Conservation (phyloP, 225 moss, liverwort and hornwort genomes). For the Polytrichum commune region DNA sequence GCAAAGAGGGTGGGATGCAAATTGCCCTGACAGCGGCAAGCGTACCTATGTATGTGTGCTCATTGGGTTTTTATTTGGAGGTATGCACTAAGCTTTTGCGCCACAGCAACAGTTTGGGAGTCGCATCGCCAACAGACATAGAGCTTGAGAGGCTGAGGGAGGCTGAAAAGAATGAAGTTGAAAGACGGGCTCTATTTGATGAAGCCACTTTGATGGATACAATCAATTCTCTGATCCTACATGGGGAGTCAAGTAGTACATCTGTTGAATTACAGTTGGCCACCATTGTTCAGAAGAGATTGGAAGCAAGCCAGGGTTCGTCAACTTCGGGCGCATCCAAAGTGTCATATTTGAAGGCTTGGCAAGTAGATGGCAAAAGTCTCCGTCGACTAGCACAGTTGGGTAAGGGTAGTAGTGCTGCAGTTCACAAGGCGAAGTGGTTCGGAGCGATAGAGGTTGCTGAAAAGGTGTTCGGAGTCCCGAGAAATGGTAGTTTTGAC, state of each 20-base stretch:
- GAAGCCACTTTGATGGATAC: neutral
- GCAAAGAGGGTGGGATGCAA: neutral
- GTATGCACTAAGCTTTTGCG: neutral
- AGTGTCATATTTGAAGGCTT: neutral
- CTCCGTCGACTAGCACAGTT: neutral
- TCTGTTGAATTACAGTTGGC: too few species aligned
- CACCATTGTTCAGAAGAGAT: too few species aligned
- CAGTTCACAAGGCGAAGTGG: neutral
- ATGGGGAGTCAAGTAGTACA: too few species aligned
- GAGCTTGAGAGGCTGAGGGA: neutral
- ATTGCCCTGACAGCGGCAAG: too few species aligned
- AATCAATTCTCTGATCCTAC: too few species aligned
- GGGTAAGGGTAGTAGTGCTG: neutral
- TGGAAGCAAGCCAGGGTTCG: too few species aligned
- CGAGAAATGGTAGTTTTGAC: neutral
- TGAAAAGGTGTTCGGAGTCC: neutral
- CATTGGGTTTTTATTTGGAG: neutral
- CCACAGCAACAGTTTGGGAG: constrained; percentile 9
- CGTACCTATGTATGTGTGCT: too few species aligned
- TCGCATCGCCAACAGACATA: neutral
- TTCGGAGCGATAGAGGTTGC: neutral
- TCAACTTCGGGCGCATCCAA: too few species aligned
- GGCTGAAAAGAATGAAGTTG: neutral
- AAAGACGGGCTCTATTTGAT: neutral
- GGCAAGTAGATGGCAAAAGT: neutral